Base-by-base conservation (phyloP, 1,284 basidiomycete species). In the Ganoderma meredithae region DNA sequence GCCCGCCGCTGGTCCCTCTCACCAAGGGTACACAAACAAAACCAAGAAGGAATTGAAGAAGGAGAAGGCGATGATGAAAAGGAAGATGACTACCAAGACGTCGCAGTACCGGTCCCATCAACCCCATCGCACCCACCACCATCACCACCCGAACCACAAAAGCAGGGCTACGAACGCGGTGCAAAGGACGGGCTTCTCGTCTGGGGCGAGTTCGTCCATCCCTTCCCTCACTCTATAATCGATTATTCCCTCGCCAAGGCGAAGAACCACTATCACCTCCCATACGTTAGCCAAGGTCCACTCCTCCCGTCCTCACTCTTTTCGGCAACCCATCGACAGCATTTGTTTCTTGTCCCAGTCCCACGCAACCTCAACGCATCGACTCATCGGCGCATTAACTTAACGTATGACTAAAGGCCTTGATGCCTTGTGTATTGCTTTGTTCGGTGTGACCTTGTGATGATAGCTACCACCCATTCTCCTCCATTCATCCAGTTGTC, bases 101-200 rank as follows among this genome's bases (percentile, higher is more conserved):
- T 65, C 78, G 81, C 64, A 81, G 83, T 79, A 80, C 65, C 81
- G 81, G 60, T 80, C 82, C 60, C 78, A 76, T 69, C 76, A 75
- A 73, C 77, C 83, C 53, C 81, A 86, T 69, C 83, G 85, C 71
- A 75, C 80, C 47, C 87, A 88, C 69, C 82, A 85, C n/a, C 88
- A 90, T 74, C 89, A 90, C 75, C 64, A 66, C 33, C 90, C 91
- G 22, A 93, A 93, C 75, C 80, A 81, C 75, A 93, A 91, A 81
- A 82, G 82, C 64, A 85, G 91, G 53, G 83, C 87, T 69, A 83
- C 85, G 53, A 83, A 84, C 68, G 85, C 89, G 62, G 79, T 83
- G 75, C 91, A 93, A 78, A 86, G 91, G 69, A 81, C 80, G n/a
- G 81, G 81, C 25, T 85, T 82, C 70, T 84, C 84, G 52, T 69